phyloP scores from a whole-genome alignment of 768 basidiomycete genomes.

The Pleurotus eryngii region DNA sequence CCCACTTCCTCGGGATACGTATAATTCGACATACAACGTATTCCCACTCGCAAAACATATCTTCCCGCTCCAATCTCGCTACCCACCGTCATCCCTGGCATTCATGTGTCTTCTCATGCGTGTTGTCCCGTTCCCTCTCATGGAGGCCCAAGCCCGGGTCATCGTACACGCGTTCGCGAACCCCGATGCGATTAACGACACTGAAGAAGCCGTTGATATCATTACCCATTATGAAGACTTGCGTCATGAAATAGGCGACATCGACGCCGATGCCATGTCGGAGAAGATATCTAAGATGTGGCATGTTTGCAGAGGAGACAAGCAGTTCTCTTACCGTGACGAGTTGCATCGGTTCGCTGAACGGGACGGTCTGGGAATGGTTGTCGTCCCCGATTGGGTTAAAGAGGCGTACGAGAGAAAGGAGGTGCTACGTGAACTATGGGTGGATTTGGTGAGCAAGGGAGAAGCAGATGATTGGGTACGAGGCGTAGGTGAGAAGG shows the following conservation, averaged over 20 bases:
- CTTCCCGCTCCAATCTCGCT: constrained; percentile 53
- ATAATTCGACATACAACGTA: constrained; percentile 63
- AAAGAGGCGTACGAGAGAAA: constrained; percentile 51
- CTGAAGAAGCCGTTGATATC: constrained; percentile 46
- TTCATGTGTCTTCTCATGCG: constrained; percentile 61
- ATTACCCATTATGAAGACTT: constrained; percentile 46
- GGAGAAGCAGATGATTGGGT: constrained; percentile 63
- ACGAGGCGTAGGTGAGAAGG: constrained; percentile 51
- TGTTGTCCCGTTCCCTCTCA: constrained; percentile 71
- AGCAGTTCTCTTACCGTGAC: constrained; percentile 71
- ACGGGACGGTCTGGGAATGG: constrained; percentile 14
- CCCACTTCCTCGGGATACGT: constrained; percentile 46
- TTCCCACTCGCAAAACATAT: constrained; percentile 72
- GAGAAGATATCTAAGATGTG: constrained; percentile 49
- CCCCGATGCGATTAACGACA: constrained; percentile 45
- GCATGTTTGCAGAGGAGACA: constrained; percentile 45
- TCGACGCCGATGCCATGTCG: constrained; percentile 15
- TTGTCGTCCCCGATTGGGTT: constrained; percentile 53
- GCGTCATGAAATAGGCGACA: constrained; percentile 24
- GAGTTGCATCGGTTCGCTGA: constrained; percentile 48
- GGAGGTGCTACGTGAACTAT: constrained; percentile 45
- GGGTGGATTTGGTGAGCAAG: constrained; percentile 53
- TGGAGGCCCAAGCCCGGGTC: constrained; percentile 75
- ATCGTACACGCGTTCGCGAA: constrained; percentile 52
- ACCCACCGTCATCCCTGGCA: constrained; percentile 49